Base-by-base conservation (phyloP, 1,139 yeast species). In the Scheffersomyces insectosa region DNA sequence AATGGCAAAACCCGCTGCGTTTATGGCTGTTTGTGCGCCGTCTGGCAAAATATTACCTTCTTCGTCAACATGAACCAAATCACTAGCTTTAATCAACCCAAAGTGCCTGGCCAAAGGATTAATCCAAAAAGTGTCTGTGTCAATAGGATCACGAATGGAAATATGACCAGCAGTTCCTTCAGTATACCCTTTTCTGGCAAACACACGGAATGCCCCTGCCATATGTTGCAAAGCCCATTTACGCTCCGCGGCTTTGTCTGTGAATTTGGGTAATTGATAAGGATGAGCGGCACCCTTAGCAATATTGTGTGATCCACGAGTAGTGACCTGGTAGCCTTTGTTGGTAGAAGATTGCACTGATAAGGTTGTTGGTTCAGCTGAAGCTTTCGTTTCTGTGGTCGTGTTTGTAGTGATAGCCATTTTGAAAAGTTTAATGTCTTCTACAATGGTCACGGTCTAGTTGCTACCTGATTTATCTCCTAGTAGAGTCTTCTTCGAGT, bases 101-200 rank as follows among this genome's bases (percentile, higher is more conserved):
- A 84, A 86, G 59, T 87, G 95, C 49, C 76, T 78, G 15, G 85
- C 89, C 45, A 86, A 65, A 2, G 93, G 93, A 60, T 85, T 85
- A 60, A 85, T 84, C 93, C 95, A 86, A 59, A 86, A 86, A 3
- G 89, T 83, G 33, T 72, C 62, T 16, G 84, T 81, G 48, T 82
- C 79, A 36, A 85, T 80, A 3, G 95, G 95, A 56, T 87, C 95
- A 50, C 91, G 75, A 11, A 87, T 75, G 3, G 91, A 83, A 42
- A 87, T 85, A 59, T 87, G 95, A 28, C 95, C 95, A 0, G 95
- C 89, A 15, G 81, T 63, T 9, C 95, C 95, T 61, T 85, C 88
- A n/a, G 82, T 72, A 62, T 70, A 87, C 10, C 88, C 88, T 51
- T 78, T 79, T 52, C 93, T 75, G 6, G 88, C 88, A 62, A 87